A percentile compares a stretch with the other conserved stretches of the same genome.
phyloP scores from a whole-genome alignment of 345 rosid species.

The Camelina laxa region DNA sequence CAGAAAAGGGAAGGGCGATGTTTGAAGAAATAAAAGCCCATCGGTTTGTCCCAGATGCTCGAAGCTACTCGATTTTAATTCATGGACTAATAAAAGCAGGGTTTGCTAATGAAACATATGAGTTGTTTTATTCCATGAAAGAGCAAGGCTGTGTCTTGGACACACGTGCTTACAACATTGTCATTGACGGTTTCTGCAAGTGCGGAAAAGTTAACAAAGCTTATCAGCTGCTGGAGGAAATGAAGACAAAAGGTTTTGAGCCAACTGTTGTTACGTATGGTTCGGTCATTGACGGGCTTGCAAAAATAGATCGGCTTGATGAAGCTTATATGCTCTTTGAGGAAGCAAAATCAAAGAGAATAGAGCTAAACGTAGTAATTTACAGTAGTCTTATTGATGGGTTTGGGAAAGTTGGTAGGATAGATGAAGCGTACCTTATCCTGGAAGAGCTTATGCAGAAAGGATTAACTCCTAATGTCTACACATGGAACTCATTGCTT shows the following conservation, averaged over 20 bases:
- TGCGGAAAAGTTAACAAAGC: conserved; percentile 92
- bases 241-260: conserved; percentile 78
- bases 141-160: conserved; percentile 87
- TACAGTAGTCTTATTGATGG: conserved; percentile 93
- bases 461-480: conserved; percentile 79
- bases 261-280: conserved; percentile 95
- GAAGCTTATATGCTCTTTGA: conserved; percentile 98
- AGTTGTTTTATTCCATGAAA: conserved; percentile 83
- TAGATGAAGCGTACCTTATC: conserved; percentile 94
- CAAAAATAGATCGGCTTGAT: conserved; percentile 93
- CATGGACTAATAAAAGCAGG: conserved; percentile 91
- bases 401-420: conserved; percentile 94
- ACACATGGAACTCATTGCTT: conserved; percentile 95
- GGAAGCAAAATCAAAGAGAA: conserved; percentile 83
- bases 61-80: conserved; percentile 77
- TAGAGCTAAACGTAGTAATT: conserved; percentile 74
- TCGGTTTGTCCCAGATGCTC: conserved; percentile 76
- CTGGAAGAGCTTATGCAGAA: conserved; percentile 96
- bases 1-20: conserved; percentile 79
- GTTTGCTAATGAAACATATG: conserved; percentile 76
- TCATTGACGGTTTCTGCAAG: conserved; percentile 93
- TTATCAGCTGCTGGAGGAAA: conserved; percentile 92
- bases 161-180: conserved; percentile 79
- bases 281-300: conserved; percentile 82
- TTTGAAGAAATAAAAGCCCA: conserved; percentile 77